Conservation (phyloP, 1,284 basidiomycete species). For the Ganoderma sinense region DNA sequence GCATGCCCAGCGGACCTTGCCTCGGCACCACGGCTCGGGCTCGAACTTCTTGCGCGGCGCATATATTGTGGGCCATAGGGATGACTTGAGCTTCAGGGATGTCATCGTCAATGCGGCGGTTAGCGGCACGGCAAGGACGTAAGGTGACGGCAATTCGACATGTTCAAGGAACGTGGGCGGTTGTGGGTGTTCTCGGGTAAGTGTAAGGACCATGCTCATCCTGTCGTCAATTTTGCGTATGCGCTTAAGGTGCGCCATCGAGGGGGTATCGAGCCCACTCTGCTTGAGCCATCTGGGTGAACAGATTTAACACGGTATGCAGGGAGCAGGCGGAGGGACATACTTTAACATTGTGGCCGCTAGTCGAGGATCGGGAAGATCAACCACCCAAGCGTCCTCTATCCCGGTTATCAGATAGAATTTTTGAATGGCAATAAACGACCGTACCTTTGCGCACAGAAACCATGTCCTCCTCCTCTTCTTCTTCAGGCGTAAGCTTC, state of each 20-base stretch:
- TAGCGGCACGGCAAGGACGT: conserved; percentile 70
- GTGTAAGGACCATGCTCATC: conserved; percentile 61
- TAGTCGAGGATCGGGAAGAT: conserved; percentile 73
- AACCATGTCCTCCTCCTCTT: conserved; percentile 58
- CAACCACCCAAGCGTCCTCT: conserved; percentile 84
- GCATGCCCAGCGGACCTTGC: conserved; percentile 75
- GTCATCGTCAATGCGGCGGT: conserved; percentile 74
- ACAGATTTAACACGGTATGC: conserved; percentile 8
- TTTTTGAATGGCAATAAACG: too few relatives aligned
- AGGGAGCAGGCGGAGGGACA: conserved; percentile 26
- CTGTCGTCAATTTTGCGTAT: conserved; percentile 63
- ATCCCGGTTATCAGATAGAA: neutral
- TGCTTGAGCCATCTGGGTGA: conserved; percentile 70
- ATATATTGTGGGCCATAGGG: conserved; percentile 85
- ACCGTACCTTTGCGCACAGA: conserved; percentile 61
- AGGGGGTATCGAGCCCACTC: conserved; percentile 62
- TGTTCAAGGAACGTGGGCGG: conserved; percentile 38
- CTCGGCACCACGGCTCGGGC: conserved; percentile 70
- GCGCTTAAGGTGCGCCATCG: conserved; percentile 82
- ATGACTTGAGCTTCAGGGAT: conserved; percentile 72
- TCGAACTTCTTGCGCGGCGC: conserved; percentile 77
- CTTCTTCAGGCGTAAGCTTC: conserved; percentile 58
- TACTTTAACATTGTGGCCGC: conserved; percentile 75
- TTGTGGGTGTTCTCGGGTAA: conserved; percentile 37
- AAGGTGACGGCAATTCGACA: conserved; percentile 53